Evolutionary conservation across 768 basidiomycete genomes (phyloP).

Genomic region (Leccinum sublutescens): DNA sequence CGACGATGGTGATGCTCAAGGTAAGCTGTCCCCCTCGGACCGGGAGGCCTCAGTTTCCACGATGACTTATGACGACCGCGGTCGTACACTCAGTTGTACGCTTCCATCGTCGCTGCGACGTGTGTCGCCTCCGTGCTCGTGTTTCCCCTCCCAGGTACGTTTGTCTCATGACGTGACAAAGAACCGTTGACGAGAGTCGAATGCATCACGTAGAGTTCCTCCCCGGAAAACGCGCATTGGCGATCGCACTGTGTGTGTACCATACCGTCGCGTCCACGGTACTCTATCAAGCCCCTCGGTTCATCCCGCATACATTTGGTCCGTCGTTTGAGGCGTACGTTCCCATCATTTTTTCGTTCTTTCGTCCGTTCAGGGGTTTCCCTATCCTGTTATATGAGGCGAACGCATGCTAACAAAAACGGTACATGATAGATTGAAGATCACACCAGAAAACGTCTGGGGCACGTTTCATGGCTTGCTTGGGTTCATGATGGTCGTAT

Average conservation of each 20-base stretch:
- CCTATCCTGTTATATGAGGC: too few relatives aligned
- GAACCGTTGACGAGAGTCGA: not conserved
- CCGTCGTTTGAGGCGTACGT: constrained; percentile 58
- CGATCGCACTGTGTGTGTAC: constrained; percentile 73
- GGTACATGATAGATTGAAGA: constrained; percentile 26
- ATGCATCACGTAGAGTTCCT: constrained; percentile 56
- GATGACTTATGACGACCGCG: not conserved
- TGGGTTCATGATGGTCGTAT: constrained; percentile 68
- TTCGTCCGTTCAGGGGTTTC: not conserved
- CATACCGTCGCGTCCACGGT: constrained; percentile 72
- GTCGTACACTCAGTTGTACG: constrained; percentile 55
- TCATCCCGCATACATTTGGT: constrained; percentile 76
- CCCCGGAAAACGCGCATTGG: constrained; percentile 82
- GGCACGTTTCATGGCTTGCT: constrained; percentile 69
- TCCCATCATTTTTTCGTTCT: not conserved
- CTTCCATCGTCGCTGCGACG: constrained; percentile 56
- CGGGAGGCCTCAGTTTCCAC: not conserved
- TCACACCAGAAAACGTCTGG: constrained; percentile 76
- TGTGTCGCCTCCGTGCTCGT: constrained; percentile 64
- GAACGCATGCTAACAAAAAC: not conserved
- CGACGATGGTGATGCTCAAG: constrained; percentile 72
- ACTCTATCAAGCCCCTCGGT: constrained; percentile 72
- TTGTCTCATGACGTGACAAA: constrained; percentile 2
- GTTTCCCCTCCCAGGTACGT: constrained; percentile 67
- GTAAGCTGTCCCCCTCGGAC: constrained; percentile 35